These are phyloP conservation scores for Malus sieversii DNA, from an alignment of 306 rosid genomes.

Conservation along the genomic window DNA sequence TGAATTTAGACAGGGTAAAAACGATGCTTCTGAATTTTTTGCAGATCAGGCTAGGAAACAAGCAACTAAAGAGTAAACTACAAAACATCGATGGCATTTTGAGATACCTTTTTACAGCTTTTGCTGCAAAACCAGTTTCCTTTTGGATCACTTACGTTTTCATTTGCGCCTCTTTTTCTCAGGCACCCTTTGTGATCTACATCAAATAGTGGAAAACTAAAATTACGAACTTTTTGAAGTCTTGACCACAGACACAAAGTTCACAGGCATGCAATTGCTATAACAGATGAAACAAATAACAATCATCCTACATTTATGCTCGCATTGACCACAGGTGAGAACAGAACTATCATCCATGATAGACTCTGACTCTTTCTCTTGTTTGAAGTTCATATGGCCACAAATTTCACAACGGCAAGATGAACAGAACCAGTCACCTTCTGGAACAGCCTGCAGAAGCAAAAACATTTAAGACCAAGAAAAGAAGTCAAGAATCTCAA, in stretches of 20 bases:
- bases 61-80: background rate
- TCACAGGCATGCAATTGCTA: background rate
- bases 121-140: constrained; percentile 57
- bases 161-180: constrained; percentile 12
- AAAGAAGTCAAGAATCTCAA: constrained; percentile 24
- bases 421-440: constrained; percentile 88
- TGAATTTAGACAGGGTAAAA: background rate
- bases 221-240: constrained; percentile 6
- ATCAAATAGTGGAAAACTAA: constrained; percentile 20
- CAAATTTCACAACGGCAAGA: constrained; percentile 73
- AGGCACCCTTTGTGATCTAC: constrained; percentile 72
- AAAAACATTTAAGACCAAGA: constrained; percentile 9
- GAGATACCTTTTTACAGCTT: constrained; percentile 57
- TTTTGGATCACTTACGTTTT: constrained; percentile 17
- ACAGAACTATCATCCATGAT: constrained; percentile 6
- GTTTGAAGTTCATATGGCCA: constrained; percentile 31
- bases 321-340: constrained; percentile 66
- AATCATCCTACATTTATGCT: constrained; percentile 54
- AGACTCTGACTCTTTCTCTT: constrained; percentile 32
- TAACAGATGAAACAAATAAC: background rate
- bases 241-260: background rate
- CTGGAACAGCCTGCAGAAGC: constrained; percentile 56
- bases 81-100: background rate
- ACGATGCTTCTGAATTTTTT: background rate
- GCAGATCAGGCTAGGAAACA: background rate